A percentile compares a stretch with the other conserved stretches of the same genome.
phyloP scores from a whole-genome alignment of 169 alveolate genomes.

The Plasmodium inui region DNA sequence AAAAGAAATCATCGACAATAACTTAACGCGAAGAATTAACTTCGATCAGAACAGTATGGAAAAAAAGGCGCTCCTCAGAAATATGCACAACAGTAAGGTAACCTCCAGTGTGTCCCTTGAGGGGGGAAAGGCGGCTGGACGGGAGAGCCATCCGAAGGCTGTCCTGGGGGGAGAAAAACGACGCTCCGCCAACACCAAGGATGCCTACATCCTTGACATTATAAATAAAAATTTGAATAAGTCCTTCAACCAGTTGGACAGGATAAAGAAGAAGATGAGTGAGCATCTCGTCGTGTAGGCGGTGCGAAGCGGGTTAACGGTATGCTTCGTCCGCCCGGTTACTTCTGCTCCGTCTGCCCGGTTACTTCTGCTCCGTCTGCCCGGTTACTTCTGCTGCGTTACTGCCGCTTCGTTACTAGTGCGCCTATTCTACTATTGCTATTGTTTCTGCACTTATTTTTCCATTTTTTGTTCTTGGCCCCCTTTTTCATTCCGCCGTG shows the following conservation, averaged over 20 bases:
- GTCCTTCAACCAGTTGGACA: conserved; percentile 31
- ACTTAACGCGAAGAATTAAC: background rate
- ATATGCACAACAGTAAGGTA: background rate
- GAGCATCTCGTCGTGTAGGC: conserved; percentile 6
- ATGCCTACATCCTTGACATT: conserved; percentile 28
- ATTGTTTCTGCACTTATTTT: background rate
- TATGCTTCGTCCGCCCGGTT: background rate
- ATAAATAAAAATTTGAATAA: conserved; percentile 48
- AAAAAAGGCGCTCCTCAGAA: conserved; percentile 17
- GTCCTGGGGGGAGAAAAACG: background rate
- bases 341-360: no score
- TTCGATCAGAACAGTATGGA: background rate
- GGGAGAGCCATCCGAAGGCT: background rate
- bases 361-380: no score
- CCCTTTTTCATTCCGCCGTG: background rate
- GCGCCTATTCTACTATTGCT: background rate
- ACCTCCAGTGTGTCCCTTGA: background rate
- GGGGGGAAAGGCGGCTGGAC: background rate
- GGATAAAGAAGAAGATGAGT: conserved; percentile 31
- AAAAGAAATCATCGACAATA: conserved; percentile 34
- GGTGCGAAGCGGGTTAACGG: background rate
- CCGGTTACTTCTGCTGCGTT: background rate
- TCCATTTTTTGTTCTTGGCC: background rate
- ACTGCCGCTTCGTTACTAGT: background rate
- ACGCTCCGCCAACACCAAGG: background rate